A percentile compares a stretch with the other conserved stretches of the same genome.
Conservation (phyloP, 225 moss, liverwort and hornwort genomes). For the Straminergon stramineum region DNA sequence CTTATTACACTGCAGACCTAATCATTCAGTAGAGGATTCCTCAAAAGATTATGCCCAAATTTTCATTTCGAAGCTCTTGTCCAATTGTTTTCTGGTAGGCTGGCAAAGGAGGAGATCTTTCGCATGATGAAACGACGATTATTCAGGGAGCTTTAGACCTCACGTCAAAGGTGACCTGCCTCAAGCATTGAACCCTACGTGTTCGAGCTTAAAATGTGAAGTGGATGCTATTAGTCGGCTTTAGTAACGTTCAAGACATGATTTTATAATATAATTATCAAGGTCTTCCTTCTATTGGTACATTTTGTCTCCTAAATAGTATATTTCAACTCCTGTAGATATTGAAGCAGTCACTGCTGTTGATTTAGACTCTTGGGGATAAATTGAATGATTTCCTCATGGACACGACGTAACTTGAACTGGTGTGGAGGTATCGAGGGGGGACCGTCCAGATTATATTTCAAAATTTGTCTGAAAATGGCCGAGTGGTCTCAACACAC, state of each 20-base stretch:
- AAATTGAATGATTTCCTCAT: not conserved
- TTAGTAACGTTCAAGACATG: not conserved
- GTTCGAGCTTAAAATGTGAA: not conserved
- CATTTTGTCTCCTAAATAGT: not conserved
- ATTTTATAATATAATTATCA: not conserved
- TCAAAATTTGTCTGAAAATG: not conserved
- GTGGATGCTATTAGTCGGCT: not conserved
- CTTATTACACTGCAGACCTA: not conserved
- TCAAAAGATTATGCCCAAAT: not conserved
- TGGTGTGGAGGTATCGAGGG: not conserved
- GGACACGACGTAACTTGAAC: not conserved
- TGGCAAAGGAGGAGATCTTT: constrained; percentile 92
- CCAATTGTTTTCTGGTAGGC: constrained; percentile 34
- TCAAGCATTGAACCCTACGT: not conserved
- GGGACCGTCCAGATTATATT: not conserved
- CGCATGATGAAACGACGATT: constrained; percentile 98
- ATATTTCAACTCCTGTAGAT: not conserved
- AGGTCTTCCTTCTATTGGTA: not conserved
- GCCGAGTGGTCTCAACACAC: not conserved
- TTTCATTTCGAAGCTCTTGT: not conserved
- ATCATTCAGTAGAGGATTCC: not conserved
- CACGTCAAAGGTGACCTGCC: constrained; percentile 58
- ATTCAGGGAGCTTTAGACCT: constrained; percentile 96
- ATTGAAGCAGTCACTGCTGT: not conserved
- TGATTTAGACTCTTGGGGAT: not conserved